Evolutionary conservation across 441 rosid genomes (phyloP), one percentile per base, ranked within the genome.

Genomic region (Manihot esculenta): DNA sequence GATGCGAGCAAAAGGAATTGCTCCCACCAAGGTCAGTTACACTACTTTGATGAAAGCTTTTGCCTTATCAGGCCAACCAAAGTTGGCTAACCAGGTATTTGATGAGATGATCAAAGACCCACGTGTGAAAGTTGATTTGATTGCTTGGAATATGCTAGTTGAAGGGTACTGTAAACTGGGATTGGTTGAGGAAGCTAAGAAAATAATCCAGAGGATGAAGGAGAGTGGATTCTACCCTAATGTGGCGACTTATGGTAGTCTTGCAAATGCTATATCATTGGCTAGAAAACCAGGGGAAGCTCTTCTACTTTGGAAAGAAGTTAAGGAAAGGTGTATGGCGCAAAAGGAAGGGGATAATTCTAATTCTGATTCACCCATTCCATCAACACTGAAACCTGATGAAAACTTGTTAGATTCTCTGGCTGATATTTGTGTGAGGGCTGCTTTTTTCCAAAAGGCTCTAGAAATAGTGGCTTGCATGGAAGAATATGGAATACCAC

Each of bases 231-330:
- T 86, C 71, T 65, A 84, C 74, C 96, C 98, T 1, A 86, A 92
- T 66, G 96, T 84, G 17, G 81, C 98, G 27, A 91, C 99, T 38
- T 95, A 92, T 30, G 90, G 96, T 17, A 92, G 98, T 68, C 92
- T 92, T 41, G 94, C 94, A 21, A 90, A 84, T 55, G 97, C 86
- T 27, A 90, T 91, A 80, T 81, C 93, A 50, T 42, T 89, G 76
- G 98, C 99, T 26, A 89, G 96, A 84, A 95, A 88, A 73, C 99
- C 99, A 4, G 96, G 98, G 42, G 98, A 92, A 75, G 99, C 97
- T 21, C 98, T 91, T 64, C 62, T 92, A 73, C 84, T 95, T 13
- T 92, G 98, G 99, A 87, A 88, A 68, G 97, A 92, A 74, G 85
- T 91, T 62, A 84, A 91, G 75, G 92, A 92, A 72, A 84, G 97